Percentiles rank a stretch among this genome's conserved stretches.
These are phyloP conservation scores for Debaryomyces prosopidis DNA, from an alignment of 805 yeast species.

Conservation along the genomic window DNA sequence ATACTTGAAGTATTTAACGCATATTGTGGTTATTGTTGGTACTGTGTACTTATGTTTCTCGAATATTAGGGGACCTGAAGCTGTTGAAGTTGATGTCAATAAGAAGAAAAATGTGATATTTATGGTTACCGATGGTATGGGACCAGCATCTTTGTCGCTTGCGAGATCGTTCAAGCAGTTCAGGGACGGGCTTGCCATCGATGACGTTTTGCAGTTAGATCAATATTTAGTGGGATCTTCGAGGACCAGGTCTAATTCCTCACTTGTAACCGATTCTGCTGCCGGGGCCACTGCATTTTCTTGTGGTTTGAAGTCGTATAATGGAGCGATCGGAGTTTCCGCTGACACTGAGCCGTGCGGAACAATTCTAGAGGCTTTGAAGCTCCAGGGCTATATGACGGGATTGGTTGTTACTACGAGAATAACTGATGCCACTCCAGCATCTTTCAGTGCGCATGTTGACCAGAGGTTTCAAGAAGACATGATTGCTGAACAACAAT, in stretches of 20 bases:
- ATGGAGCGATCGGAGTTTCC: conserved; percentile 89
- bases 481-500: conserved; percentile 81
- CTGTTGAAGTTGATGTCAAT: conserved; percentile 11
- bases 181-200: conserved; percentile 51
- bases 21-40: not conserved
- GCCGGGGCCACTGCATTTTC: conserved; percentile 97
- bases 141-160: conserved; percentile 81
- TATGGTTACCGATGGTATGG: conserved; percentile 95
- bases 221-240: conserved; percentile 76
- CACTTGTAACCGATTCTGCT: conserved; percentile 89
- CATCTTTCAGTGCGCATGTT: conserved; percentile 81
- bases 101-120: conserved; percentile 74
- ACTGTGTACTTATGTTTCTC: not conserved
- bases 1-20: conserved; percentile 1
- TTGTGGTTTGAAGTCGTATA: conserved; percentile 79
- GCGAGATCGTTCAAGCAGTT: conserved; percentile 75
- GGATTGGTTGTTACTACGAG: conserved; percentile 93
- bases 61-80: not conserved
- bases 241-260: conserved; percentile 75
- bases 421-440: conserved; percentile 94
- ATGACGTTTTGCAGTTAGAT: conserved; percentile 64
- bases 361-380: conserved; percentile 84
- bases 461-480: conserved; percentile 77
- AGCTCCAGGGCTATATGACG: conserved; percentile 74
- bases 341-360: conserved; percentile 76